phyloP scores from a whole-genome alignment of 202 grass and related monocot genomes.

The Panicum virgatum region DNA sequence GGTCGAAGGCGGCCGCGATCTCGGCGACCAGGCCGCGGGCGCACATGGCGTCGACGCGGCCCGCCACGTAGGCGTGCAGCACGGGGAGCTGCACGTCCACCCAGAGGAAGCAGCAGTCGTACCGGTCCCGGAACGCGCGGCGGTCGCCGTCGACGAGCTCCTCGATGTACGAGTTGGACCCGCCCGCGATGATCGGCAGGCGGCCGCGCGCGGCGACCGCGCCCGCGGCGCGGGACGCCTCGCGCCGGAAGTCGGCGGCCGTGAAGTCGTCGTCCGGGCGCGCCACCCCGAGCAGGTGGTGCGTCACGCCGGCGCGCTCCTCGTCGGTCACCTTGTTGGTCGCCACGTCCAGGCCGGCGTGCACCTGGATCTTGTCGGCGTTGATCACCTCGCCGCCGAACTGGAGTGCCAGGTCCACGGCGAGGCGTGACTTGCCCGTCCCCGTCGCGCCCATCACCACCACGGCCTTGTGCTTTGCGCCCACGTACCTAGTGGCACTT shows the following conservation, averaged over 20 bases:
- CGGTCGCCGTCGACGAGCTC: constrained; percentile 58
- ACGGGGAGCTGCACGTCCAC: constrained; percentile 61
- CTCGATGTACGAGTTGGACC: constrained; percentile 74
- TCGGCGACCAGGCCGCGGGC: constrained; percentile 51
- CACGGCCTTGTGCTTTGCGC: constrained; percentile 49
- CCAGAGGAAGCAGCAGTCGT: constrained; percentile 64
- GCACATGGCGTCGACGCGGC: constrained; percentile 64
- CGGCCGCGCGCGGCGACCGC: constrained; percentile 27
- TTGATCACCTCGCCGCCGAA: constrained; percentile 77
- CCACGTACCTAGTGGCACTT: background rate
- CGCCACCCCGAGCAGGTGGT: constrained; percentile 59
- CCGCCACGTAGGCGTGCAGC: constrained; percentile 48
- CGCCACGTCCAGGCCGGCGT: constrained; percentile 54
- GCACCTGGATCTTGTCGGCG: constrained; percentile 78
- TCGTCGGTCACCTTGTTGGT: constrained; percentile 70
- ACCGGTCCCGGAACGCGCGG: constrained; percentile 26
- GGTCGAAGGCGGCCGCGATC: constrained; percentile 43
- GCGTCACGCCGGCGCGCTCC: constrained; percentile 58
- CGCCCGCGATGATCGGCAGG: constrained; percentile 60
- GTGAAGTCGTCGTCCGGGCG: constrained; percentile 55
- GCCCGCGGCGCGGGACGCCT: constrained; percentile 25
- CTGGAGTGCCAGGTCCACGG: constrained; percentile 52
- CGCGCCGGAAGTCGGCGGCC: constrained; percentile 47
- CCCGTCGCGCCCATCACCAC: constrained; percentile 81
- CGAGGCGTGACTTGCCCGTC: constrained; percentile 67